Percentiles rank a stretch among this genome's conserved stretches.
These are phyloP conservation scores for Candida sojae DNA, from an alignment of 1,139 yeast species.

Conservation along the genomic window DNA sequence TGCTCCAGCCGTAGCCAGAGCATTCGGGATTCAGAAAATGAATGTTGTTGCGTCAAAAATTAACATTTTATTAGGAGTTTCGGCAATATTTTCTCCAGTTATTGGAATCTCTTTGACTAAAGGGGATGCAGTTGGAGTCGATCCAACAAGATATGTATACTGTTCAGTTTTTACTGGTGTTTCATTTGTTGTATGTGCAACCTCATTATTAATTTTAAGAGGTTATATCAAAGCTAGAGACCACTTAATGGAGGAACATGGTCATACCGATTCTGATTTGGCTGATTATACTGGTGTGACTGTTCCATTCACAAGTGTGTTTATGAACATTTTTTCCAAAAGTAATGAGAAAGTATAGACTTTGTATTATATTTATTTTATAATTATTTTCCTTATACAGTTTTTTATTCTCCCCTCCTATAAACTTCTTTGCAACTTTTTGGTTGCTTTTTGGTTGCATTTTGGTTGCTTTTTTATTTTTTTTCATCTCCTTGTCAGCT, in stretches of 20 bases:
- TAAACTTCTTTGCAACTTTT: background rate
- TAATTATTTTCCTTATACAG: no score
- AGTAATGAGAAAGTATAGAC: slow-evolving; percentile 12
- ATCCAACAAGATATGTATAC: slow-evolving; percentile 47
- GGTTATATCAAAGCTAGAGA: slow-evolving; percentile 54
- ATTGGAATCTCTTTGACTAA: slow-evolving; percentile 51
- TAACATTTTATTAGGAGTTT: slow-evolving; percentile 48
- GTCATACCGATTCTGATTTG: slow-evolving; percentile 20
- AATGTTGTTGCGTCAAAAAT: slow-evolving; percentile 49
- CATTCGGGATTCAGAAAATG: slow-evolving; percentile 51
- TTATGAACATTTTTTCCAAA: slow-evolving; percentile 17
- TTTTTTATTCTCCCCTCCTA: no score
- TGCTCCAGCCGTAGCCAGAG: slow-evolving; percentile 33
- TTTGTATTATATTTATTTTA: background rate
- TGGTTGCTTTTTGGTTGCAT: background rate
- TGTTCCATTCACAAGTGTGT: slow-evolving; percentile 18
- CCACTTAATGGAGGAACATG: slow-evolving; percentile 19
- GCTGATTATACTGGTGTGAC: slow-evolving; percentile 19
- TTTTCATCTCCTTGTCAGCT: background rate
- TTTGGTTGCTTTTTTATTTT: background rate
- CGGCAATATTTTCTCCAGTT: slow-evolving; percentile 54
- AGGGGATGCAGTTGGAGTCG: slow-evolving; percentile 30
- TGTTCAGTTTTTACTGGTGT: slow-evolving; percentile 57
- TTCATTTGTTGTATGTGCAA: slow-evolving; percentile 46
- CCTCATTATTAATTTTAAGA: slow-evolving; percentile 39